Percentiles rank a stretch among this genome's conserved stretches.
These are phyloP conservation scores for Cardamine resedifolia DNA, from an alignment of 345 rosid species.

Conservation along the genomic window DNA sequence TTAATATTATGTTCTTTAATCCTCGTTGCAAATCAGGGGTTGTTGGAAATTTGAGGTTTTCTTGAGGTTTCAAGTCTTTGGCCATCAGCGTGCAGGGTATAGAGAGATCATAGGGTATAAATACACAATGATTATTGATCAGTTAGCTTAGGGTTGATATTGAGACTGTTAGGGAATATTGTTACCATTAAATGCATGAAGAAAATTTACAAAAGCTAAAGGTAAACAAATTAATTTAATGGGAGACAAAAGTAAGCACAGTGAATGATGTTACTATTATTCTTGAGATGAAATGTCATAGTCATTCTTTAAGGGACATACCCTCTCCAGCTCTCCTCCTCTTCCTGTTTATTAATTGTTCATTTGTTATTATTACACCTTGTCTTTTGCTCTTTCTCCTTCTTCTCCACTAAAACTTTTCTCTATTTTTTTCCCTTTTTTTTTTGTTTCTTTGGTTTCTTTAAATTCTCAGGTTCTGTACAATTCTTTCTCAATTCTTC, in stretches of 20 bases:
- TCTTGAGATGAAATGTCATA: slow-evolving; percentile 65
- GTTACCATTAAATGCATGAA: slow-evolving; percentile 41
- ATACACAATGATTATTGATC: slow-evolving; percentile 19
- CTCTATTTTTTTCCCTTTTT: slow-evolving; percentile 17
- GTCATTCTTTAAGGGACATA: slow-evolving; percentile 67
- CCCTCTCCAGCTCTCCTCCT: slow-evolving; percentile 19
- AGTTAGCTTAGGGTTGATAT: slow-evolving; percentile 33
- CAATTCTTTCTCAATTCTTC: slow-evolving; percentile 35
- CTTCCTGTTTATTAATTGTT: slow-evolving; percentile 51
- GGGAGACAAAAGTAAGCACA: slow-evolving; percentile 51
- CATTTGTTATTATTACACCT: slow-evolving; percentile 48
- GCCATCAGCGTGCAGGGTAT: slow-evolving; percentile 5
- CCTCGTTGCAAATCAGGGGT: background rate
- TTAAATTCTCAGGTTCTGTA: slow-evolving; percentile 32
- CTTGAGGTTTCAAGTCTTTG: slow-evolving; percentile 11
- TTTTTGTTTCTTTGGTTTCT: slow-evolving; percentile 35
- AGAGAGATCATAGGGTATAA: slow-evolving; percentile 10
- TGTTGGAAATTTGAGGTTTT: slow-evolving; percentile 25
- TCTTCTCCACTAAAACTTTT: slow-evolving; percentile 29
- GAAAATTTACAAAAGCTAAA: slow-evolving; percentile 33
- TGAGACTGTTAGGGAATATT: slow-evolving; percentile 39
- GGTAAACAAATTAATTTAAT: slow-evolving; percentile 25
- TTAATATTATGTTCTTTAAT: background rate
- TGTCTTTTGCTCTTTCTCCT: slow-evolving; percentile 71
- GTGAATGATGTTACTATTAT: slow-evolving; percentile 56